Evolutionary conservation across 1,284 basidiomycete genomes (phyloP).

Genomic region (Pisolithus thermaeus): DNA sequence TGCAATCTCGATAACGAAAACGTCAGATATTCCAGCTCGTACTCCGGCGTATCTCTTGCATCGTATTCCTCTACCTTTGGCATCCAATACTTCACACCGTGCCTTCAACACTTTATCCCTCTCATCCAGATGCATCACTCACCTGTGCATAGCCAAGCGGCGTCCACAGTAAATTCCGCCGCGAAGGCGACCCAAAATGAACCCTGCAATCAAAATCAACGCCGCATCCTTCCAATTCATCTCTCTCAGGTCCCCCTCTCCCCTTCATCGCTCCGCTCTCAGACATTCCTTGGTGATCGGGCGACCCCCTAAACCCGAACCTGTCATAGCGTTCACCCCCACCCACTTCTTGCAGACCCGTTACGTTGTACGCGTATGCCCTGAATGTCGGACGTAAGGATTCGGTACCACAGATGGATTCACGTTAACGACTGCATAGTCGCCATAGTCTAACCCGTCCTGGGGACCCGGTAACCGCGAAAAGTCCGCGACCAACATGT

Average conservation of each 20-base stretch:
- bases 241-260: conserved; percentile 39
- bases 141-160: conserved; percentile 83
- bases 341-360: conserved; percentile 30
- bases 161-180: conserved; percentile 63
- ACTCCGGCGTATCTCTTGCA: conserved; percentile 52
- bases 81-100: conserved; percentile 59
- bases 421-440: conserved; percentile 74
- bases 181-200: conserved; percentile 62
- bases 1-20: conserved; percentile 41
- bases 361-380: conserved; percentile 77
- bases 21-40: conserved; percentile 78
- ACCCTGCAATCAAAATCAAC: conserved; percentile 56
- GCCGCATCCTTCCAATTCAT: conserved; percentile 54
- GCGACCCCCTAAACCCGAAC: conserved; percentile 20
- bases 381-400: conserved; percentile 75
- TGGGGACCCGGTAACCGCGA: conserved; percentile 46
- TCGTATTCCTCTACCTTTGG: conserved; percentile 58
- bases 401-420: conserved; percentile 85
- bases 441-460: conserved; percentile 52
- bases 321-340: conserved; percentile 20
- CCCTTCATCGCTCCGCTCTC: conserved; percentile 38
- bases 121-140: conserved; percentile 12
- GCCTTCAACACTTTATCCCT: conserved; percentile 13
- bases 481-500: conserved; percentile 52
- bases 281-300: conserved; percentile 39